These are phyloP conservation scores for Mitragyna speciosa DNA, from an alignment of 257 asterid genomes.

Conservation along the genomic window DNA sequence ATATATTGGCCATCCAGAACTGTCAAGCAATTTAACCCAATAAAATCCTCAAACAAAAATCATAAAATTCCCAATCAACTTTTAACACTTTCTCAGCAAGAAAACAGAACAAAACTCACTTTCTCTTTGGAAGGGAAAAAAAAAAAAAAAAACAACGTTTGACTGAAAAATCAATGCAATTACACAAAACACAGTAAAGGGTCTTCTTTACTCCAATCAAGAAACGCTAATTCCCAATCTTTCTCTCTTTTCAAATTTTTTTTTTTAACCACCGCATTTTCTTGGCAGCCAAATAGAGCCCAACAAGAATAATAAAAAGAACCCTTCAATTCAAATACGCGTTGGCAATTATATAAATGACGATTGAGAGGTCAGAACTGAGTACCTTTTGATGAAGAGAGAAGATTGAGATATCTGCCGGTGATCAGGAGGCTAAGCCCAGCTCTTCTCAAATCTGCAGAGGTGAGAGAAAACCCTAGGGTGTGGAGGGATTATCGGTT, in stretches of 20 bases:
- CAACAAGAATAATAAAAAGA: background rate
- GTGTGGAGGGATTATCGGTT: background rate
- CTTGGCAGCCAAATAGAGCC: background rate
- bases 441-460: background rate
- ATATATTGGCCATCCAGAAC: background rate
- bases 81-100: background rate
- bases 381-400: conserved; percentile 2
- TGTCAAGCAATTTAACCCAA: background rate
- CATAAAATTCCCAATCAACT: background rate
- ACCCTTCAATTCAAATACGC: background rate
- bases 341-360: background rate
- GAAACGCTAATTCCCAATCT: background rate
- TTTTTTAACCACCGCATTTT: background rate
- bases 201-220: background rate
- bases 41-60: background rate
- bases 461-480: conserved; percentile 7
- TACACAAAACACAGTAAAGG: background rate
- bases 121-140: too few species aligned
- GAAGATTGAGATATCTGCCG: background rate
- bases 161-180: background rate
- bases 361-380: background rate
- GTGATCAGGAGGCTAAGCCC: too few species aligned
- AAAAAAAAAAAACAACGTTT: too few species aligned
- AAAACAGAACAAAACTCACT: background rate
- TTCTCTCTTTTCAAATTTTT: background rate